phyloP scores from a whole-genome alignment of 179 eudicot genomes.

The Spinacia oleracea region DNA sequence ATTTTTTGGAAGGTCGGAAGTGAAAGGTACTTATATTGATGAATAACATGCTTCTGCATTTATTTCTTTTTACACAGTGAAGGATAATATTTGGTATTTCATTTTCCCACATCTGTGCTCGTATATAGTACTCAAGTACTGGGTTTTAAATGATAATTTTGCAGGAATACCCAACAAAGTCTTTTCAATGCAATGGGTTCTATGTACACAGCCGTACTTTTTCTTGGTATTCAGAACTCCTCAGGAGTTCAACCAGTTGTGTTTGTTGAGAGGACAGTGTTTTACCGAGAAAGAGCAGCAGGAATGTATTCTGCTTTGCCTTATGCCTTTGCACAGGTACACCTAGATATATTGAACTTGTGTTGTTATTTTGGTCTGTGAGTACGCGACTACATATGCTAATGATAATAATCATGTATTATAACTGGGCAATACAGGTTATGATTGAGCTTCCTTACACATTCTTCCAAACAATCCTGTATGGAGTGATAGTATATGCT shows the following conservation, averaged over 20 bases:
- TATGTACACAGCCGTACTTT: constrained; percentile 70
- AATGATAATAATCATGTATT: neutral
- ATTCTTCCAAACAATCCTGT: constrained; percentile 51
- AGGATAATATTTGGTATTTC: too few relatives aligned
- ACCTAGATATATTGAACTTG: neutral
- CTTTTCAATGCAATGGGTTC: constrained; percentile 84
- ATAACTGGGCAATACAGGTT: constrained; percentile 39
- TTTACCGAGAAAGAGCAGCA: constrained; percentile 89
- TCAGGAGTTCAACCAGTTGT: constrained; percentile 77
- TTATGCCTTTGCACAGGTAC: constrained; percentile 86
- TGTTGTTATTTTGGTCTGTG: neutral
- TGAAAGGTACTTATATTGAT: constrained; percentile 39
- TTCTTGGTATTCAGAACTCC: constrained; percentile 73
- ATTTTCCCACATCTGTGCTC: too few relatives aligned
- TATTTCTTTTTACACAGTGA: too few relatives aligned
- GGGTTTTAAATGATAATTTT: constrained; percentile 14
- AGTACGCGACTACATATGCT: neutral
- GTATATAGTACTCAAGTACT: too few relatives aligned
- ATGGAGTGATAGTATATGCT: constrained; percentile 58
- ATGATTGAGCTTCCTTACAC: constrained; percentile 65
- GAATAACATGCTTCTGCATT: neutral
- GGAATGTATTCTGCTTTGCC: constrained; percentile 93
- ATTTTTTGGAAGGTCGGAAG: constrained; percentile 76
- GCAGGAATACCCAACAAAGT: constrained; percentile 52
- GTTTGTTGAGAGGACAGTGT: constrained; percentile 79